Conservation (phyloP, 139 green algal genomes). For the Chlorella sp. region DNA sequence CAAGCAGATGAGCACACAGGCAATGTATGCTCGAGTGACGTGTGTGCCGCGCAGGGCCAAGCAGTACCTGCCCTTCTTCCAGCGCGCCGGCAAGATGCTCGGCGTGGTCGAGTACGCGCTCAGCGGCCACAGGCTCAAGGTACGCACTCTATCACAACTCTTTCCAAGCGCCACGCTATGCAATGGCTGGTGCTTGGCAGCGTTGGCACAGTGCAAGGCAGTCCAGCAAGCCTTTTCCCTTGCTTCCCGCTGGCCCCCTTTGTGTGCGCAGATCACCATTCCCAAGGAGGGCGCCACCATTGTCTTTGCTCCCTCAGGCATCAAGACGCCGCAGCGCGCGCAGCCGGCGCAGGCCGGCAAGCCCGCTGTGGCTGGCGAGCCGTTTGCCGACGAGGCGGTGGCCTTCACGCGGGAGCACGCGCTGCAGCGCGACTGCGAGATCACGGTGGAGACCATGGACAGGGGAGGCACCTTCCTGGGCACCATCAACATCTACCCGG, state of each 20-base stretch:
- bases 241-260: too few relatives aligned
- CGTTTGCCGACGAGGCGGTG: slow-evolving; percentile 78
- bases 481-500: slow-evolving; percentile 13
- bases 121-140: slow-evolving; percentile 71
- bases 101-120: slow-evolving; percentile 84
- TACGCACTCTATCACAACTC: too few relatives aligned
- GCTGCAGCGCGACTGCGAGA: slow-evolving; percentile 71
- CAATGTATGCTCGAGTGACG: neutral
- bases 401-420: slow-evolving; percentile 68
- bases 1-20: too few relatives aligned
- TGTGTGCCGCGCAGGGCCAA: slow-evolving; percentile 47
- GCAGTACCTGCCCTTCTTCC: slow-evolving; percentile 92
- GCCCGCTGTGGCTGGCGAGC: slow-evolving; percentile 62
- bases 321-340: slow-evolving; percentile 57
- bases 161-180: too few relatives aligned
- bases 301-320: slow-evolving; percentile 80
- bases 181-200: too few relatives aligned
- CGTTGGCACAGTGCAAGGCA: too few relatives aligned
- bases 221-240: too few relatives aligned
- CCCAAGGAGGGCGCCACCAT: slow-evolving; percentile 85
- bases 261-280: slow-evolving; percentile 32
- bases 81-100: slow-evolving; percentile 62
- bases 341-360: slow-evolving; percentile 34
- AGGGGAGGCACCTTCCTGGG: slow-evolving; percentile 93
- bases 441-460: slow-evolving; percentile 71